phyloP scores from a whole-genome alignment of 108 stramenopile species.

The Ochromonas danica region DNA sequence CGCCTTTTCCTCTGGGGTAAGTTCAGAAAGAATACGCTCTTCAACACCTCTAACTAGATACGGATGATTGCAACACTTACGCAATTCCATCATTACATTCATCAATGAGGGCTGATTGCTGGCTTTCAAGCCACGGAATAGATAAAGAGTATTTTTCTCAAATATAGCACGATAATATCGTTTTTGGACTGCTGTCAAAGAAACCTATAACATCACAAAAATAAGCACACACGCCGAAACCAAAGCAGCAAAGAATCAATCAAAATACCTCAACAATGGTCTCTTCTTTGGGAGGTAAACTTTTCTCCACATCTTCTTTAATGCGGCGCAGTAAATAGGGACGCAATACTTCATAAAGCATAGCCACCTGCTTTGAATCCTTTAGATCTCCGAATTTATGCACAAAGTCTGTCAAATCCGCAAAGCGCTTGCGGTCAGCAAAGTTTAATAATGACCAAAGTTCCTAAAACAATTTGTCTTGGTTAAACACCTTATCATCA shows the following conservation, averaged over 20 bases:
- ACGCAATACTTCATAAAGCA: conserved; percentile 80
- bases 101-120: conserved; percentile 71
- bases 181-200: conserved; percentile 90
- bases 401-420: conserved; percentile 69
- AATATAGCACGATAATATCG: conserved; percentile 95
- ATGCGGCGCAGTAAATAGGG: conserved; percentile 91
- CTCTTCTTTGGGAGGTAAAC: conserved; percentile 91
- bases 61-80: conserved; percentile 72
- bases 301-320: conserved; percentile 95
- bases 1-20: conserved; percentile 45
- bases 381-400: conserved; percentile 75
- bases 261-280: conserved; percentile 80
- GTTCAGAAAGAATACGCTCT: conserved; percentile 52
- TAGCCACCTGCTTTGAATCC: conserved; percentile 76
- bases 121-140: conserved; percentile 46
- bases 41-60: conserved; percentile 52
- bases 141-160: conserved; percentile 79
- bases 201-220: too few relatives aligned
- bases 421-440: conserved; percentile 66
- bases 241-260: too few relatives aligned
- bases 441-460: conserved; percentile 49
- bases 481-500: not conserved
- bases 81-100: conserved; percentile 95
- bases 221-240: too few relatives aligned
- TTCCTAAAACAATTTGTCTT: not conserved